Base-by-base conservation (phyloP, 2,329 filamentous ascomycete genomes). In the Aureobasidium sp. region DNA sequence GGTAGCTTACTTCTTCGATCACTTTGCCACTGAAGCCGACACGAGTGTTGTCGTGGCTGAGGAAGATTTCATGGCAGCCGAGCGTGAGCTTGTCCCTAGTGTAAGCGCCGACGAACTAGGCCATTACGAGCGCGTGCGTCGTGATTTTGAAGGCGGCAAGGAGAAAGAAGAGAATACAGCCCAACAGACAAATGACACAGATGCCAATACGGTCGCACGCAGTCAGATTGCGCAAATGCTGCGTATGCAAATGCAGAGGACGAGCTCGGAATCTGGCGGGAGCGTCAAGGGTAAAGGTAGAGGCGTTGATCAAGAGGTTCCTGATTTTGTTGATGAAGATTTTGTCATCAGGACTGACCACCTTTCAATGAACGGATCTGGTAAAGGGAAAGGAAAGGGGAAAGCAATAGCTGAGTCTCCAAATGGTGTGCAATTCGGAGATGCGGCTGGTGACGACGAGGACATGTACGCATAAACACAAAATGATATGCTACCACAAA, bases 1-100 rank as follows among this genome's bases (percentile, higher is more conserved):
- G 1, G 95, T 93, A 1, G 93, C 92, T 0, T 92, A 94, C 76
- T 99, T 92, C 78, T 99, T 99, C 73, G 94, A 99, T 72, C 93
- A 97, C 75, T 81, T 90, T 67, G 91, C 93, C 15, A 90, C 84
- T 0, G 82, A 87, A 12, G 88, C 90, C 51, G 94, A 99, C 71
- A 85, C 93, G 1, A 84, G 87, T 29, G 93, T 99, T 66, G 86
- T 90, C 77, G 94, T 99, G 32, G 89, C 85, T 0, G 93, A 97
- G 74, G 83, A 88, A 53, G 94, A 99, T 74, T 99, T 99, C 71
- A 73, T 88, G 26, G 84, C 84, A 29, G 94, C 94, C 0, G 86
- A 93, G 70, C 79, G 79, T 47, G 94, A 97, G 76, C 82, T 99
- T 44, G 87, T 97, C n/a, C 92, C 92, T 17, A 92, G 88, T 76